Conservation (phyloP, 768 basidiomycete species). For the Lactarius indigo region DNA sequence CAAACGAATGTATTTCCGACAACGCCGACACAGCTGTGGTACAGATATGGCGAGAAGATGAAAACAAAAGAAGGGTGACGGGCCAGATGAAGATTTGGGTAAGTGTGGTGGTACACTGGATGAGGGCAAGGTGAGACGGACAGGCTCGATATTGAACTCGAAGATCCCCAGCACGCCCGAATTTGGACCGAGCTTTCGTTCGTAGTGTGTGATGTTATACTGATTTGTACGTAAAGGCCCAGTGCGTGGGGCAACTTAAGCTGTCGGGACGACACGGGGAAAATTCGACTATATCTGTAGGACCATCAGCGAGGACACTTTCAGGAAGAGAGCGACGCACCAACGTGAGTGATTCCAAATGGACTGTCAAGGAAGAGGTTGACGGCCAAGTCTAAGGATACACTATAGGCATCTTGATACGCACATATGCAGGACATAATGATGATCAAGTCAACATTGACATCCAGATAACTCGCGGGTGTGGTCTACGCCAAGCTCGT, state of each 20-base stretch:
- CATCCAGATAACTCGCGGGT: constrained; percentile 60
- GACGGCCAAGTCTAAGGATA: constrained; percentile 64
- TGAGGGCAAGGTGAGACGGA: constrained; percentile 83
- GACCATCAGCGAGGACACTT: constrained; percentile 9
- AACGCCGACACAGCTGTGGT: constrained; percentile 70
- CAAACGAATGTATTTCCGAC: constrained; percentile 90
- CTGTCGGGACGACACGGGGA: constrained; percentile 95
- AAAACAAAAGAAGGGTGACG: constrained; percentile 2
- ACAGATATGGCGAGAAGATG: neutral
- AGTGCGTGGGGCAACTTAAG: constrained; percentile 75
- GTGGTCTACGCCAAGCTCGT: constrained; percentile 82
- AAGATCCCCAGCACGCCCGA: constrained; percentile 90
- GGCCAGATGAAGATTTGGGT: constrained; percentile 76
- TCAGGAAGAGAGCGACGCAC: constrained; percentile 41
- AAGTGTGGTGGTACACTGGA: constrained; percentile 83
- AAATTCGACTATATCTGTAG: constrained; percentile 84
- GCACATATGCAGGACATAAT: constrained; percentile 91
- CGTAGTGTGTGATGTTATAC: constrained; percentile 94
- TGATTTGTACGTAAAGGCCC: constrained; percentile 69
- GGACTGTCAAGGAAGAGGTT: constrained; percentile 89
- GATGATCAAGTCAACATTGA: constrained; percentile 91
- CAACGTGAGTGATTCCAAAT: constrained; percentile 65
- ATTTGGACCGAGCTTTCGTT: constrained; percentile 67
- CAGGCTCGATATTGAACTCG: constrained; percentile 95
- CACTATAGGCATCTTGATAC: constrained; percentile 34